Conservation (phyloP, 164 flowering plant genomes). For the Liquidambar formosana region DNA sequence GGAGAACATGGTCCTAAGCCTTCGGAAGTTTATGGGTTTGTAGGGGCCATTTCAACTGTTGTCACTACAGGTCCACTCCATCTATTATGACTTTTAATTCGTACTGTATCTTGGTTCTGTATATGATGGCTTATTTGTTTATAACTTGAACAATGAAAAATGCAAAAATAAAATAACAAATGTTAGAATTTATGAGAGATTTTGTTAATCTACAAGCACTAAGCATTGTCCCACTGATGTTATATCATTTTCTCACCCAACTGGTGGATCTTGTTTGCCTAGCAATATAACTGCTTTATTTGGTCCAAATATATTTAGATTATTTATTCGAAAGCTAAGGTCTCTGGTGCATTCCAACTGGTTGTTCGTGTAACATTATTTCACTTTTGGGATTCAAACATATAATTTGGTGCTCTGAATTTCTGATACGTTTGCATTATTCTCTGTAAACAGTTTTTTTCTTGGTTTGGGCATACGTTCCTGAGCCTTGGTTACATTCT, state of each 20-base stretch:
- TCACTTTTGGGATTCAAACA: background rate
- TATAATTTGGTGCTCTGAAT: background rate
- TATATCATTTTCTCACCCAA: too few relatives aligned
- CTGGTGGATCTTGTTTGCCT: too few relatives aligned
- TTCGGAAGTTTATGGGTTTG: conserved; percentile 91
- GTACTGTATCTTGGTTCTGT: background rate
- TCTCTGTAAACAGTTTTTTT: conserved; percentile 53
- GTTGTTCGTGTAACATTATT: background rate
- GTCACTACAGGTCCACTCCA: conserved; percentile 63
- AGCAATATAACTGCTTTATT: too few relatives aligned
- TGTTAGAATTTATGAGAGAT: too few relatives aligned
- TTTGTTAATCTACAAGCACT: too few relatives aligned
- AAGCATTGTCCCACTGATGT: too few relatives aligned
- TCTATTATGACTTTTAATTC: background rate
- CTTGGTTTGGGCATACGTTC: conserved; percentile 87
- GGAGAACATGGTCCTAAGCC: conserved; percentile 76
- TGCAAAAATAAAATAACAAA: too few relatives aligned
- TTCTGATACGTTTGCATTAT: conserved; percentile 6
- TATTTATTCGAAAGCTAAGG: background rate
- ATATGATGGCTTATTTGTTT: background rate
- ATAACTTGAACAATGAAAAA: background rate
- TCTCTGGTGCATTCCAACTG: background rate
- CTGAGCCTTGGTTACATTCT: conserved; percentile 72
- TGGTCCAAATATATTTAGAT: too few relatives aligned
- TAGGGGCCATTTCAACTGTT: conserved; percentile 80